Evolutionary conservation across 225 moss, liverwort and hornwort species (phyloP), one percentile per base, ranked within the genome.

Genomic region (Marchantia polymorpha): DNA sequence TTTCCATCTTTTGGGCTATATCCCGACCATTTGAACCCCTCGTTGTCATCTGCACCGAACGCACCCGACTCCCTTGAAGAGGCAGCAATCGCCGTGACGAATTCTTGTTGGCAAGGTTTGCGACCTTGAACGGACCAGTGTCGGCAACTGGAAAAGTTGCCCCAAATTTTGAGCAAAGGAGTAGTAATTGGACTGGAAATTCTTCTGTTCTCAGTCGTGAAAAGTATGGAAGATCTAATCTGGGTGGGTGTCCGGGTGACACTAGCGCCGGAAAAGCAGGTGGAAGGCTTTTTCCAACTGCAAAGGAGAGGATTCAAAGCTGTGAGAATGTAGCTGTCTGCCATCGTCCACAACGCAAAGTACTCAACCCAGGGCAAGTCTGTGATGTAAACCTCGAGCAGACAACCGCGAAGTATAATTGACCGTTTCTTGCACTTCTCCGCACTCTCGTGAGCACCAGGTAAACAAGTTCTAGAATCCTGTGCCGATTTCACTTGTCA

Each of bases 1-100:
- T 84, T 92, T 26, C 92, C 95, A 78, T 99, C 97, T 50, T 88
- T 82, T 22, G 92, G 84, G 65, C 91, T 91, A 58, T 84, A 87
- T 39, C 65, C 53, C 17, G 79, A 82, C 75, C 79, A 81, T 27
- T 64, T 78, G 64, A 79, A 82, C 25, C 76, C 66, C 27, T 79
- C 74, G 59, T 77, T 59, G 6, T 83, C 83, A 47, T 83, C 83
- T 70, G 30, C 87, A 79, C 66, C 72, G 26, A 74, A 73, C n/a
- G 68, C 72, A 52, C 66, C 26, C 12, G 84, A 66, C 54, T 77
- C 81, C 46, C 77, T 47, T 69, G 87, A 87, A 48, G 87, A 76
- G 20, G 79, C 84, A 25, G 83, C 64, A 73, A 86, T 52, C 13
- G 66, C 12, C n/a, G 31, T 13, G 59, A 69, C 46, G 64, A 76